Conservation (phyloP, 352 stramenopile species). For the Pythium biforme region DNA sequence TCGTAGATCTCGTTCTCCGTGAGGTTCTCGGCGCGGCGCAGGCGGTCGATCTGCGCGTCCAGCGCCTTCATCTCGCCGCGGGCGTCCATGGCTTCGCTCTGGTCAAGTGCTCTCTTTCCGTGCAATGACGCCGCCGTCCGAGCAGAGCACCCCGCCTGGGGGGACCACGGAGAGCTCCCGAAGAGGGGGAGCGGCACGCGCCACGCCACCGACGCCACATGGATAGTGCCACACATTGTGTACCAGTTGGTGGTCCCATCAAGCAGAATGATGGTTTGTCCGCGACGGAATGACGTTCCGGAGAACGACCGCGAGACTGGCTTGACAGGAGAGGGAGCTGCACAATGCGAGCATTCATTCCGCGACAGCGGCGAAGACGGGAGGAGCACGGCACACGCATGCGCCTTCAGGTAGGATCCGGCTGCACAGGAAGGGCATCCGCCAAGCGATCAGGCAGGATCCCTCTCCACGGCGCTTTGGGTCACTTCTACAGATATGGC, state of each 20-base stretch:
- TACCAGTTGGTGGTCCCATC: background rate
- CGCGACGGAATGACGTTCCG: background rate
- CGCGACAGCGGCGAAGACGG: no score
- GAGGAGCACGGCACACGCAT: background rate
- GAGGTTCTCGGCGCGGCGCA: slow-evolving; percentile 86
- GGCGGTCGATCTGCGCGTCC: slow-evolving; percentile 81
- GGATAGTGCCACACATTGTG: slow-evolving; percentile 10
- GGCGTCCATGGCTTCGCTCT: slow-evolving; percentile 54
- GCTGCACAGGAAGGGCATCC: no score
- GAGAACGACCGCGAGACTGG: slow-evolving; percentile 4
- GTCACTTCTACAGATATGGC: no score
- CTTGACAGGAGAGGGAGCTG: slow-evolving; percentile 1
- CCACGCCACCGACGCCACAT: background rate
- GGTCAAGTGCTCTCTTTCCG: background rate
- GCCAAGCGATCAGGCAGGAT: no score
- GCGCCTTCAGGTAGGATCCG: no score
- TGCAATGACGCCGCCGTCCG: background rate
- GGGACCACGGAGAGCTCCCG: background rate
- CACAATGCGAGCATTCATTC: background rate
- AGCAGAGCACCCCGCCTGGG: no score
- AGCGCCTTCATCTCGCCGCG: slow-evolving; percentile 85
- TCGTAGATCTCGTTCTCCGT: slow-evolving; percentile 88
- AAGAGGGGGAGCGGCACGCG: slow-evolving; percentile 11
- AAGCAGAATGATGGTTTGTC: slow-evolving; percentile 3
- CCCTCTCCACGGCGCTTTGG: no score